Evolutionary conservation across 2,329 filamentous ascomycete species (phyloP), one percentile per base, ranked within the genome.

Genomic region (Phialocephala subalpina): DNA sequence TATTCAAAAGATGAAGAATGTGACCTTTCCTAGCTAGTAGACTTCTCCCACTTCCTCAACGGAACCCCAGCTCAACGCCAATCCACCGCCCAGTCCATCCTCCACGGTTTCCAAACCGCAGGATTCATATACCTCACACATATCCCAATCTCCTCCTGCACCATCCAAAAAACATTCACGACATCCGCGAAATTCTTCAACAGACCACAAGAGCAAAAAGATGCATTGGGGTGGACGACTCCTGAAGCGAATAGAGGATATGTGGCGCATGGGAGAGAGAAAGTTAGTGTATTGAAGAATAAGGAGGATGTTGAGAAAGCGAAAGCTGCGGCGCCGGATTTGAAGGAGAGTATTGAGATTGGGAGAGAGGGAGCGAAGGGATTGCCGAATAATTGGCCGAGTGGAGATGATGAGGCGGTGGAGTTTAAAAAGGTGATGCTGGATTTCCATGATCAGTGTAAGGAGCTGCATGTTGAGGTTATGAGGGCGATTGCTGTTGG

Each of bases 121-220:
- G 94, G 94, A 64, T 97, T 97, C 82, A 87, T 97, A 75, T 97
- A 97, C 79, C 87, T 97, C 45, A 90, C 90, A 73, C 92, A 95
- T 78, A 90, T 95, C 71, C 87, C 91, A 47, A 90, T 97, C 67
- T 79, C 88, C 0, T 74, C 85, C 3, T 80, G 85, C 9, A 83
- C 84, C 11, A 80, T 93, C 14, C 77, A 84, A 66, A 78, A 84
- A 64, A 85, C 90, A 66, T 97, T 96, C 77, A 77, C 82, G 68
- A 83, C 84, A 64, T 94, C 91, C 5, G 88, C 89, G 58, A 80
- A 82, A 68, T 94, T 95, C 82, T 96, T 96, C 78, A 78, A 80
- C 16, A 87, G 91, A 1, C 71, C 75, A 3, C 70, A 72, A 56
- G 81, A 82, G 9, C 82, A 87, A 69, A 96, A 95, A 78, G 82